A percentile compares a stretch with the other conserved stretches of the same genome.
phyloP scores from a whole-genome alignment of 2,329 filamentous ascomycete species.

The Trichoderma oligosporum region DNA sequence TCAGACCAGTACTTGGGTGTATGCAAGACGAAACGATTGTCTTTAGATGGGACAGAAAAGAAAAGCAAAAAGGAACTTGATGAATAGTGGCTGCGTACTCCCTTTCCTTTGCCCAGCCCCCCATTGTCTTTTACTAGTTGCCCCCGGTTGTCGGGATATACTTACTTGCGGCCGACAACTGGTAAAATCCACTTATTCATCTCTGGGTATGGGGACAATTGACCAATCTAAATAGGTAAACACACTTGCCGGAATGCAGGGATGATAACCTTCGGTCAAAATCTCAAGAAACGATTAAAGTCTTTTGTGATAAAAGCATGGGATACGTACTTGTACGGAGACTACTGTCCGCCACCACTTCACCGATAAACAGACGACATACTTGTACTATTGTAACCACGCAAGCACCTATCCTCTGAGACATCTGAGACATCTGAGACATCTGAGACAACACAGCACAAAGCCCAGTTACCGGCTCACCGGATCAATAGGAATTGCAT shows the following conservation, averaged over 20 bases:
- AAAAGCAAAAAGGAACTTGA: constrained; percentile 5
- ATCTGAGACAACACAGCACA: constrained; percentile 7
- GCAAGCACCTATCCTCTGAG: no score
- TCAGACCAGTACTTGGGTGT: no score
- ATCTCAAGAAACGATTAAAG: constrained; percentile 1
- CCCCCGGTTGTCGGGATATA: constrained; percentile 10
- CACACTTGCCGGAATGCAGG: no score
- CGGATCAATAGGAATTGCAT: constrained; percentile 7
- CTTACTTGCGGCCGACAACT: constrained; percentile 16
- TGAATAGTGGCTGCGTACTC: constrained; percentile 7
- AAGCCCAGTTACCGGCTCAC: constrained; percentile 5
- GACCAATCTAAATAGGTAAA: constrained; percentile 8
- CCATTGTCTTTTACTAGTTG: not conserved
- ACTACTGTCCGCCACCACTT: not conserved
- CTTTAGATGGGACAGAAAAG: not conserved
- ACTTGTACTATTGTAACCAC: no score
- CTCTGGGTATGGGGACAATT: constrained; percentile 17
- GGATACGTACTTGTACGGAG: constrained; percentile 1
- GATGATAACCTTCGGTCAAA: constrained; percentile 1
- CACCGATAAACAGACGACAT: not conserved
- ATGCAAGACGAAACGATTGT: no score
- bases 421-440: constrained; percentile 3
- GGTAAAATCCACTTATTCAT: constrained; percentile 6
- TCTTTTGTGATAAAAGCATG: constrained; percentile 15
- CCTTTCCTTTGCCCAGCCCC: not conserved